Conservation (phyloP, 2,329 filamentous ascomycete species). For the Bipolaris victoriae region DNA sequence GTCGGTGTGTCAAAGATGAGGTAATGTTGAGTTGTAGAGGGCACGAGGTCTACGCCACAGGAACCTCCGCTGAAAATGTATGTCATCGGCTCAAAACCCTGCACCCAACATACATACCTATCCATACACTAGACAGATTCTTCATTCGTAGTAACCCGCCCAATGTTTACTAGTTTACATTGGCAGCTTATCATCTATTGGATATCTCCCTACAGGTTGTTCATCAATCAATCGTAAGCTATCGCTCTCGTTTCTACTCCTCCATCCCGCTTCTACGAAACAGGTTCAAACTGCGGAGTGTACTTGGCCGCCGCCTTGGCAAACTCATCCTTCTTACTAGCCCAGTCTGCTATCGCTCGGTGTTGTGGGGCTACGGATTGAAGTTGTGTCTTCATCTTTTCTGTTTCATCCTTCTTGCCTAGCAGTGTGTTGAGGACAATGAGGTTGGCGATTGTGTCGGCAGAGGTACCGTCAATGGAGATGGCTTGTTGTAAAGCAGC, state of each 20-base stretch:
- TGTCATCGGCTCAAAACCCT: background rate
- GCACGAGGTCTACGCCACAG: background rate
- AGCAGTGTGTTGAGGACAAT: constrained; percentile 78
- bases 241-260: background rate
- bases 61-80: background rate
- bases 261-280: constrained; percentile 15
- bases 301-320: constrained; percentile 88
- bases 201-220: background rate
- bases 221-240: background rate
- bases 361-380: constrained; percentile 70
- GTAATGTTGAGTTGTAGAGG: no score
- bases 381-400: constrained; percentile 61
- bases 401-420: constrained; percentile 67
- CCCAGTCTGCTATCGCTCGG: constrained; percentile 72
- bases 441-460: constrained; percentile 80
- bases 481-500: constrained; percentile 81
- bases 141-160: background rate
- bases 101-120: background rate
- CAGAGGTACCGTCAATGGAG: constrained; percentile 72
- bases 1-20: background rate
- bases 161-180: constrained; percentile 2
- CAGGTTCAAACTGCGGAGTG: constrained; percentile 74
- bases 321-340: constrained; percentile 86
- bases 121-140: background rate
- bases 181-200: background rate